phyloP scores from a whole-genome alignment of 371 early-diverging fungal genomes.

The Synchytrium microbalum region DNA sequence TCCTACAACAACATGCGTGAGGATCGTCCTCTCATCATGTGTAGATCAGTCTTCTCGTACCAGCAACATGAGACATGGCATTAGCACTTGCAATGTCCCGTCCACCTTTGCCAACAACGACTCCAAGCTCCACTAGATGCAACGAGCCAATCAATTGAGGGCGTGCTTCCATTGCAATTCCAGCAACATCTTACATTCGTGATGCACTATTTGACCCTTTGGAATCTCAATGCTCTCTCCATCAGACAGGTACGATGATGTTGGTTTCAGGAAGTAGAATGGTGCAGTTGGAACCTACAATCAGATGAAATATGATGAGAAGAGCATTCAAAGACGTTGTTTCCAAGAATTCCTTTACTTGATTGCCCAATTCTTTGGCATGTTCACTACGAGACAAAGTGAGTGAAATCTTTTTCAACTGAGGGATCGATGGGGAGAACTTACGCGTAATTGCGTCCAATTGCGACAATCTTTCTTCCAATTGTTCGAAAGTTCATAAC shows the following conservation, averaged over 20 bases:
- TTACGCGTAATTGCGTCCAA: constrained; percentile 74
- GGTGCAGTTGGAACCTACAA: constrained; percentile 56
- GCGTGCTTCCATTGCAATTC: too few relatives aligned
- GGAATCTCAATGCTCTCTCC: constrained; percentile 77
- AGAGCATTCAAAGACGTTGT: too few relatives aligned
- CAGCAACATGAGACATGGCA: constrained; percentile 61
- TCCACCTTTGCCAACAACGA: constrained; percentile 80
- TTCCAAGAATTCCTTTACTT: too few relatives aligned
- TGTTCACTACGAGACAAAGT: constrained; percentile 53
- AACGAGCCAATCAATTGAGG: too few relatives aligned
- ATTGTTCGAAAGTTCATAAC: not conserved
- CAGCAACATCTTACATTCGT: constrained; percentile 57
- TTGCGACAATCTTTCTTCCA: constrained; percentile 84
- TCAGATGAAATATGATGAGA: too few relatives aligned
- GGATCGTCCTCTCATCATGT: constrained; percentile 2
- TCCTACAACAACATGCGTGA: constrained; percentile 40
- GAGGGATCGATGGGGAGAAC: constrained; percentile 1
- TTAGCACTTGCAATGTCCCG: constrained; percentile 59
- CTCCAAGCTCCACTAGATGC: constrained; percentile 85
- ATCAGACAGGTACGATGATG: constrained; percentile 67
- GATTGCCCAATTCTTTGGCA: constrained; percentile 86
- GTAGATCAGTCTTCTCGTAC: constrained; percentile 22
- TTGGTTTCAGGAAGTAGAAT: constrained; percentile 92
- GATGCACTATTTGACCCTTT: constrained; percentile 71
- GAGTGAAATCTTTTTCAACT: not conserved